phyloP scores from a whole-genome alignment of 2,329 filamentous ascomycete species.

The Penicillium palitans region DNA sequence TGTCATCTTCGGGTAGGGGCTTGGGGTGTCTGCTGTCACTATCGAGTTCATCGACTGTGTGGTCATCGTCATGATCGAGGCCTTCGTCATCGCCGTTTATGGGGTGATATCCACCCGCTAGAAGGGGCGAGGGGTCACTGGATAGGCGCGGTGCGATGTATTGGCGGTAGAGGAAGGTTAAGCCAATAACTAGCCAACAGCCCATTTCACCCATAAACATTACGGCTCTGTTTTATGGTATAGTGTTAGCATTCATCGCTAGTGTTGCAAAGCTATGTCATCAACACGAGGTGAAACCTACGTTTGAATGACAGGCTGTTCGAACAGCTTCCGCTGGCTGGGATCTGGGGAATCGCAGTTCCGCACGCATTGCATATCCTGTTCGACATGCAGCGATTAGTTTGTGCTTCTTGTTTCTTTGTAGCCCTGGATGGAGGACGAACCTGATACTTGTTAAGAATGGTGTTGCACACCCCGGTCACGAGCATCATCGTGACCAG shows the following conservation, averaged over 20 bases:
- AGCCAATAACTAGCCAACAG: slow-evolving; percentile 85
- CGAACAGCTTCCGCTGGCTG: slow-evolving; percentile 70
- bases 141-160: slow-evolving; percentile 46
- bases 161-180: slow-evolving; percentile 65
- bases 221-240: slow-evolving; percentile 58
- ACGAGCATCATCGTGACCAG: slow-evolving; percentile 95
- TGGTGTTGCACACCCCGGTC: slow-evolving; percentile 93
- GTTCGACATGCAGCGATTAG: slow-evolving; percentile 10
- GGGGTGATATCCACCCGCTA: slow-evolving; percentile 64
- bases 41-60: slow-evolving; percentile 46
- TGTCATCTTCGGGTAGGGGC: slow-evolving; percentile 54
- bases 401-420: background rate
- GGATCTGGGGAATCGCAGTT: slow-evolving; percentile 75
- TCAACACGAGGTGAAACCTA: slow-evolving; percentile 33
- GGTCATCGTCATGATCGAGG: slow-evolving; percentile 48
- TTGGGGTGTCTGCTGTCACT: slow-evolving; percentile 51
- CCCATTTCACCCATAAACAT: slow-evolving; percentile 98
- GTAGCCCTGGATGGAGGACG: slow-evolving; percentile 16
- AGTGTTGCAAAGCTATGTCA: background rate
- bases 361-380: slow-evolving; percentile 94
- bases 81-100: slow-evolving; percentile 55
- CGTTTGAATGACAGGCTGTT: slow-evolving; percentile 94
- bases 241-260: background rate
- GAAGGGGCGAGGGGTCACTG: slow-evolving; percentile 42
- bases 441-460: slow-evolving; percentile 95